A percentile compares a stretch with the other conserved stretches of the same genome.
phyloP scores from a whole-genome alignment of 805 yeast species.

The Yamadazyma insecticola region DNA sequence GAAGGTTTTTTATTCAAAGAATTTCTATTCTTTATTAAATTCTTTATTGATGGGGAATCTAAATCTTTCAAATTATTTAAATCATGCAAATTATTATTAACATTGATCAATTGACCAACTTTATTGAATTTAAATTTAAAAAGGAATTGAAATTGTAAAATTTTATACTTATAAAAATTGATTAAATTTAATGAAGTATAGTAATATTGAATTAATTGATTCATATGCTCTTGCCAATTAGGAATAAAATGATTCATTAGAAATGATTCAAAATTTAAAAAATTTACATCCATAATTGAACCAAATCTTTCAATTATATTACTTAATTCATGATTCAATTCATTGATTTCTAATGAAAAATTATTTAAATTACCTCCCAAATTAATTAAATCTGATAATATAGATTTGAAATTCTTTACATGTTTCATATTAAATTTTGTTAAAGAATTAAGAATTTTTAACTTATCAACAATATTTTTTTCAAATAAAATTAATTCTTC shows the following conservation, averaged over 20 bases:
- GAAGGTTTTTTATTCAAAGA: constrained; percentile 23
- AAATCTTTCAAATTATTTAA: constrained; percentile 27
- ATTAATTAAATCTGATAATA: constrained; percentile 41
- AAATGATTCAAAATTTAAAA: constrained; percentile 45
- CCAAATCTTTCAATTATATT: constrained; percentile 47
- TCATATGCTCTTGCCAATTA: constrained; percentile 48
- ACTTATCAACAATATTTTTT: constrained; percentile 25
- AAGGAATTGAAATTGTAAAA: constrained; percentile 42
- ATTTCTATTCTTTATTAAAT: constrained; percentile 30
- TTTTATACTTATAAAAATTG: constrained; percentile 48
- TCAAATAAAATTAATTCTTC: constrained; percentile 28
- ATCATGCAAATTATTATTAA: constrained; percentile 16
- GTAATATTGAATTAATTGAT: constrained; percentile 44
- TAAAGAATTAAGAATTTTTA: constrained; percentile 28
- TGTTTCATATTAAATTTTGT: constrained; percentile 35
- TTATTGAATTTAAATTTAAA: constrained; percentile 36
- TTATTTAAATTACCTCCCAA: constrained; percentile 56
- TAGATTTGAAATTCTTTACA: constrained; percentile 34
- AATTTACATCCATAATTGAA: constrained; percentile 46
- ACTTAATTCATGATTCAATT: constrained; percentile 18
- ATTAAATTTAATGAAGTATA: constrained; percentile 40
- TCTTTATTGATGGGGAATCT: constrained; percentile 35
- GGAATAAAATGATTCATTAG: constrained; percentile 32
- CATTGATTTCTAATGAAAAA: constrained; percentile 44
- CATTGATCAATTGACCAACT: constrained; percentile 31